Conservation (phyloP, 768 basidiomycete genomes). For the Agrocybe praecox region DNA sequence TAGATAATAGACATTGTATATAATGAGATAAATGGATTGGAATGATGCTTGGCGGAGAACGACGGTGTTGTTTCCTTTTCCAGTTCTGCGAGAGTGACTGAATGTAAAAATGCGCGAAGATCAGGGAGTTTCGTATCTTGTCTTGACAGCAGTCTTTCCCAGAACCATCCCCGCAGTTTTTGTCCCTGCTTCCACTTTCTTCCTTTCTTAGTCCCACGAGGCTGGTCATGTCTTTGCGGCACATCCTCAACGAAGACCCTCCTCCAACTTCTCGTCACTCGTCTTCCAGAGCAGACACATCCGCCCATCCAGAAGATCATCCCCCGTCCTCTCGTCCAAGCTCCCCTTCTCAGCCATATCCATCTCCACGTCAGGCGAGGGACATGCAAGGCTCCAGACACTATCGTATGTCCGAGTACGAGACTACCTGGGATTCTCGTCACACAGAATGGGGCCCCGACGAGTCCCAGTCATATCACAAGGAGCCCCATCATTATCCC, state of each 20-base stretch:
- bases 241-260: constrained; percentile 80
- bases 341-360: constrained; percentile 23
- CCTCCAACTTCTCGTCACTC: constrained; percentile 36
- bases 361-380: constrained; percentile 16
- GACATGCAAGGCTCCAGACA: constrained; percentile 16
- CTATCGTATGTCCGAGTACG: constrained; percentile 39
- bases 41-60: constrained; percentile 10
- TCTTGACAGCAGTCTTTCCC: constrained; percentile 29
- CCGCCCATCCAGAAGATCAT: constrained; percentile 22
- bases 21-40: no score
- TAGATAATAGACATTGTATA: neutral
- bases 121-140: constrained; percentile 29
- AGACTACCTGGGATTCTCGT: constrained; percentile 49
- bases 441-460: constrained; percentile 21
- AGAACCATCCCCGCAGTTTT: constrained; percentile 16
- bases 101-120: constrained; percentile 28
- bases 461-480: constrained; percentile 14
- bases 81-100: constrained; percentile 26
- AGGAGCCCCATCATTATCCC: constrained; percentile 17
- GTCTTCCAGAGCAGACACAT: constrained; percentile 25
- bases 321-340: constrained; percentile 26
- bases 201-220: constrained; percentile 36
- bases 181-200: constrained; percentile 5
- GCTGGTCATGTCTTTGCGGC: constrained; percentile 69
- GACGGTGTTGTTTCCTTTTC: constrained; percentile 26